Conservation (phyloP, 371 early-diverging fungal genomes). For the Mycotypha africana region DNA sequence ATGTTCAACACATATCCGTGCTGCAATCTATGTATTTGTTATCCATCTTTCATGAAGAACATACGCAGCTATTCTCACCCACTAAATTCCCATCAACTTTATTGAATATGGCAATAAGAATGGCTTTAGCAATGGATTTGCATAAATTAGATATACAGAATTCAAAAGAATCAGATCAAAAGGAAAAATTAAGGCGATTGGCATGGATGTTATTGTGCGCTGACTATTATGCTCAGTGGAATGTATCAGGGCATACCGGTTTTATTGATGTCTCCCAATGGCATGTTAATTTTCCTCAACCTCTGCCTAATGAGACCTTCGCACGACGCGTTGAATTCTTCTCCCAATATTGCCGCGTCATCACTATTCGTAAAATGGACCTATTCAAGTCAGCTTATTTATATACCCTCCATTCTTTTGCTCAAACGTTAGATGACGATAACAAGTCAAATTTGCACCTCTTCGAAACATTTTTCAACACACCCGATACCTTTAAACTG, state of each 20-base stretch:
- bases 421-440: too few species aligned
- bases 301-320: conserved; percentile 19
- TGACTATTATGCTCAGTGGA: conserved; percentile 37
- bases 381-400: conserved; percentile 29
- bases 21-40: conserved; percentile 36
- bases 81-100: conserved; percentile 19
- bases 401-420: conserved; percentile 18
- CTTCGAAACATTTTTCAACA: conserved; percentile 24
- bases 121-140: conserved; percentile 37
- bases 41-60: conserved; percentile 34
- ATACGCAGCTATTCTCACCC: conserved; percentile 28
- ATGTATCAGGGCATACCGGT: conserved; percentile 26
- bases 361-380: conserved; percentile 35
- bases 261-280: conserved; percentile 28
- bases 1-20: conserved; percentile 30
- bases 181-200: conserved; percentile 28
- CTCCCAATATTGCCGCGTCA: conserved; percentile 30
- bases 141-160: conserved; percentile 22
- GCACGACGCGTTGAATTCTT: conserved; percentile 19
- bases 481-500: conserved; percentile 25
- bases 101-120: conserved; percentile 20
- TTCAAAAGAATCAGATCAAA: conserved; percentile 22
- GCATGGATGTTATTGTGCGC: conserved; percentile 43
- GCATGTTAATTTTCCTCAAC: conserved; percentile 41
- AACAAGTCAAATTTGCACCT: conserved; percentile 15